A percentile compares a stretch with the other conserved stretches of the same genome.
phyloP scores from a whole-genome alignment of 2,329 filamentous ascomycete species.

The Ilyonectria destructans region DNA sequence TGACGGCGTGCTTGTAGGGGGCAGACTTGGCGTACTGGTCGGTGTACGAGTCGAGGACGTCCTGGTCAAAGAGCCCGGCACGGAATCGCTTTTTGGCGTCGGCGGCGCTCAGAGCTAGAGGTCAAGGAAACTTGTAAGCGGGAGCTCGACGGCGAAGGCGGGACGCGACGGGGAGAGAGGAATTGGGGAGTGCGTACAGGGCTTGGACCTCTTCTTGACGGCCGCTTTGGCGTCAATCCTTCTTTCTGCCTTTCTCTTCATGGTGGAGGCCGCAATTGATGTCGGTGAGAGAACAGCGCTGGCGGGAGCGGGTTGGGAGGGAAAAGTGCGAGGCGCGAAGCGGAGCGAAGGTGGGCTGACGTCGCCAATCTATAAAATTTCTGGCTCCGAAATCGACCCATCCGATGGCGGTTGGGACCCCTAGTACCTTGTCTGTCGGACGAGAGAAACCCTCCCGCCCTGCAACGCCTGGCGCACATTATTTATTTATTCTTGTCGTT shows the following conservation, averaged over 20 bases:
- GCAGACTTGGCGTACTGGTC: slow-evolving; percentile 74
- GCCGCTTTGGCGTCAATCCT: slow-evolving; percentile 61
- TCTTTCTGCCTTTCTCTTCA: slow-evolving; percentile 75
- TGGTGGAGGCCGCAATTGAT: slow-evolving; percentile 50
- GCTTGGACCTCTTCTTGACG: slow-evolving; percentile 70
- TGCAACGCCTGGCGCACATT: slow-evolving; percentile 20
- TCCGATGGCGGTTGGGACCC: slow-evolving; percentile 32
- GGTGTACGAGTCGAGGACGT: slow-evolving; percentile 73
- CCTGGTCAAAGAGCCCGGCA: slow-evolving; percentile 75
- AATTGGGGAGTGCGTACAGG: slow-evolving; percentile 55
- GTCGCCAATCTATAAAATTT: slow-evolving; percentile 46
- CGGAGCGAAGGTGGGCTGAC: slow-evolving; percentile 49
- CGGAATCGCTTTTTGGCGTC: slow-evolving; percentile 75
- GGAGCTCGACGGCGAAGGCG: slow-evolving; percentile 11
- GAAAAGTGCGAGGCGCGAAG: slow-evolving; percentile 37
- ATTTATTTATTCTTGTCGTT: neutral
- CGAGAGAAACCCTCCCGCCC: slow-evolving; percentile 13
- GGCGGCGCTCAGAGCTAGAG: slow-evolving; percentile 62
- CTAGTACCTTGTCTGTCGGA: slow-evolving; percentile 30
- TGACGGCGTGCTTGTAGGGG: slow-evolving; percentile 94
- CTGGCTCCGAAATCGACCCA: slow-evolving; percentile 50
- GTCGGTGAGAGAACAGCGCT: slow-evolving; percentile 24
- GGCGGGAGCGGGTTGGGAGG: slow-evolving; percentile 18
- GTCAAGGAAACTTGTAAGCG: slow-evolving; percentile 33
- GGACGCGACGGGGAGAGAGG: slow-evolving; percentile 7